A percentile compares a stretch with the other conserved stretches of the same genome.
These are phyloP conservation scores for Eleusine indica DNA, from an alignment of 176 grass and related monocot genomes.

Conservation along the genomic window DNA sequence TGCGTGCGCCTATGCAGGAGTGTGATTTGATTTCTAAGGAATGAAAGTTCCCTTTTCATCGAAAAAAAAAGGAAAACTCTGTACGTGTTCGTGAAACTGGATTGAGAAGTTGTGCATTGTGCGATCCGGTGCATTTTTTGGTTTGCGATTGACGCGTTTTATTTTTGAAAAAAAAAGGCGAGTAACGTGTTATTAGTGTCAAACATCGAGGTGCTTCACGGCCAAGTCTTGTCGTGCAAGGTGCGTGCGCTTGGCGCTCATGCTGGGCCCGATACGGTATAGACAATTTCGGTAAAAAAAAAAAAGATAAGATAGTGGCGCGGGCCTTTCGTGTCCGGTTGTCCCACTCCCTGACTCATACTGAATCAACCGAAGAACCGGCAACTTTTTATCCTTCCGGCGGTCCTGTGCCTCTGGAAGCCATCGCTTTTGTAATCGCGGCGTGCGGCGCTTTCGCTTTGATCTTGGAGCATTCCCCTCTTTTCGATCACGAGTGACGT, in stretches of 20 bases:
- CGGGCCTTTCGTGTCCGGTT: background rate
- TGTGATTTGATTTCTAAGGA: too few species aligned
- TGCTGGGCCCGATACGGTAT: background rate
- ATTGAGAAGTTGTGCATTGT: background rate
- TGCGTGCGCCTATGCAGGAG: too few species aligned
- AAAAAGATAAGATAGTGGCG: background rate
- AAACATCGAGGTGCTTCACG: background rate
- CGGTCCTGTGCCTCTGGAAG: background rate
- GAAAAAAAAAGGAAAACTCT: too few species aligned
- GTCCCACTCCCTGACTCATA: background rate
- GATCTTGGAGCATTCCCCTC: too few species aligned
- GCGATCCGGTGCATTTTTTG: background rate
- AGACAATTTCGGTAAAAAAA: background rate
- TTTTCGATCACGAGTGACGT: background rate
- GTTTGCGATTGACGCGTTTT: background rate
- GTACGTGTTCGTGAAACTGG: background rate
- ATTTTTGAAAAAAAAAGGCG: background rate
- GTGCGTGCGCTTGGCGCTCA: background rate
- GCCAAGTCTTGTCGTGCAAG: background rate
- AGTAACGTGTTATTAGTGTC: background rate
- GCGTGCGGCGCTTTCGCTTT: slow-evolving; percentile 26
- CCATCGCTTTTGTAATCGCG: background rate
- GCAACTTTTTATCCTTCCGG: background rate
- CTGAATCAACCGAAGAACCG: background rate
- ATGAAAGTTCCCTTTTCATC: too few species aligned